Conservation (phyloP, 805 yeast species). For the Myxozyma kluyveri region DNA sequence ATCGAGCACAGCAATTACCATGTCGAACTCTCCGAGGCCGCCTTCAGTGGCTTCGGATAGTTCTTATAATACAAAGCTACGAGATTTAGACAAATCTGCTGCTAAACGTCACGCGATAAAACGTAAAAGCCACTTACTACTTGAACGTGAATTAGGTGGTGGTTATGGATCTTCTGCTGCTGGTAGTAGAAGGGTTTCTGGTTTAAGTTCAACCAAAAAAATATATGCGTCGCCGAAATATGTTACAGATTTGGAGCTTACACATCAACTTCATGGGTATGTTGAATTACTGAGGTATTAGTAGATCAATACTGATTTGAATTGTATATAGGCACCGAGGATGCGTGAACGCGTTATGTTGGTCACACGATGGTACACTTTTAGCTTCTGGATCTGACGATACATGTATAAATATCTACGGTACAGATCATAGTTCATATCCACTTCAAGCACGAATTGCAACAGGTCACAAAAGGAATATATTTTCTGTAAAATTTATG, state of each 20-base stretch:
- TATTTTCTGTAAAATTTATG: constrained; percentile 28
- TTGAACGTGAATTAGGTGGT: constrained; percentile 2
- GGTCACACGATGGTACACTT: constrained; percentile 27
- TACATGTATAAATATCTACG: constrained; percentile 25
- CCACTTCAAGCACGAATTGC: constrained; percentile 19
- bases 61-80: too few relatives aligned
- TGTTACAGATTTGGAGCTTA: constrained; percentile 22
- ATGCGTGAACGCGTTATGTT: constrained; percentile 27
- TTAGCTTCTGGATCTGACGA: constrained; percentile 31
- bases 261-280: constrained; percentile 26
- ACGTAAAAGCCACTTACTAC: too few relatives aligned
- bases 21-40: too few relatives aligned
- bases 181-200: too few relatives aligned
- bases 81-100: too few relatives aligned
- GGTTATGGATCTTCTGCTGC: constrained; percentile 4
- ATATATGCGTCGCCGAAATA: constrained; percentile 15
- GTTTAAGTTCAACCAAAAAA: too few relatives aligned
- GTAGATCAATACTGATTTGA: not conserved
- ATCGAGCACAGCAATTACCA: too few relatives aligned
- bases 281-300: not conserved
- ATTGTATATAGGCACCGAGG: constrained; percentile 18
- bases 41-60: too few relatives aligned
- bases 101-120: too few relatives aligned
- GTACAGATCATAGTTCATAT: constrained; percentile 18
- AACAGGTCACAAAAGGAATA: constrained; percentile 29